Evolutionary conservation across 2,329 filamentous ascomycete species (phyloP).

Genomic region (Lasiodiplodia sp.): DNA sequence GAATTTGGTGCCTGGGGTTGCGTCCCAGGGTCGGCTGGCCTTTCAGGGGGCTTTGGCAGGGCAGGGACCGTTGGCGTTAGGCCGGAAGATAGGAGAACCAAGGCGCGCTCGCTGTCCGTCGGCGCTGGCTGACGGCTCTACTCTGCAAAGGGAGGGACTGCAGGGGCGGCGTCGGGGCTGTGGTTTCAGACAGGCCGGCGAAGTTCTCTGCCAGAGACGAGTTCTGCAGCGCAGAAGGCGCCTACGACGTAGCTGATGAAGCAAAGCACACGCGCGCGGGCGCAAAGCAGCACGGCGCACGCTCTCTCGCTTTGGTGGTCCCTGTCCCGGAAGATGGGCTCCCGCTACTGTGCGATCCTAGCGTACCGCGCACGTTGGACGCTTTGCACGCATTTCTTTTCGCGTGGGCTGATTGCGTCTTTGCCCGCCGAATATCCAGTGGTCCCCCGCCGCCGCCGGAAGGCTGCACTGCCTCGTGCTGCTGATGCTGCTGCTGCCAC

Average conservation of each 20-base stretch:
- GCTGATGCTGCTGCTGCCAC: background rate
- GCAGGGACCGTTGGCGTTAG: conserved; percentile 27
- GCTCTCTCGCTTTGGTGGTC: background rate
- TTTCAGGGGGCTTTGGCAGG: conserved; percentile 19
- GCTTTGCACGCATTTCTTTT: conserved; percentile 18
- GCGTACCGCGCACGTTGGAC: conserved; percentile 16
- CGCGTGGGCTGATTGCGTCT: conserved; percentile 21
- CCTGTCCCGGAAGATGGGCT: conserved; percentile 11
- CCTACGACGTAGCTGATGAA: background rate
- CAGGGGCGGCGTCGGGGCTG: conserved; percentile 13
- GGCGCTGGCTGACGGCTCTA: conserved; percentile 2
- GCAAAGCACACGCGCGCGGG: background rate
- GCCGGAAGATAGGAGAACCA: conserved; percentile 27
- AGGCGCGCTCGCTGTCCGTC: conserved; percentile 12
- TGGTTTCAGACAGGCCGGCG: conserved; percentile 14
- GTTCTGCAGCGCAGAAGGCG: conserved; percentile 10
- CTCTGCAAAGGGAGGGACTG: background rate
- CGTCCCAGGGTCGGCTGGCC: conserved; percentile 20
- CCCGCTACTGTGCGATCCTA: conserved; percentile 12
- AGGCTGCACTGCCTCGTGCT: background rate
- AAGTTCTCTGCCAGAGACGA: conserved; percentile 13
- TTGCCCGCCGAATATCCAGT: background rate
- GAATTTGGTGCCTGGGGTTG: conserved; percentile 28
- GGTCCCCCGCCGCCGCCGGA: background rate
- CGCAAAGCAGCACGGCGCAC: background rate